Evolutionary conservation across 2,329 filamentous ascomycete species (phyloP), one percentile per base, ranked within the genome.

Genomic region (Phaeosphaeriaceae sp.): DNA sequence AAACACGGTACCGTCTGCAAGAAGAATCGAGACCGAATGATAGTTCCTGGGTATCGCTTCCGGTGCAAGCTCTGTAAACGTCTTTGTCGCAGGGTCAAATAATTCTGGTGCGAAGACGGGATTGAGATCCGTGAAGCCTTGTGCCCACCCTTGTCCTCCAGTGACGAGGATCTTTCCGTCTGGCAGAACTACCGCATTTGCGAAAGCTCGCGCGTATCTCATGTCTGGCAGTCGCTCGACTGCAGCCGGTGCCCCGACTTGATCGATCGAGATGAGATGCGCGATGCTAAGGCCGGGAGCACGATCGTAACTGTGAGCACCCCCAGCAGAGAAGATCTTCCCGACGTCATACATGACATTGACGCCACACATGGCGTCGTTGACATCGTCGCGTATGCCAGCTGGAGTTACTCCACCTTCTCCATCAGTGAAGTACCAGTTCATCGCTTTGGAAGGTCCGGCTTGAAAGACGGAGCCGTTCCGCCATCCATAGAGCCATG

Each of bases 381-480:
- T 71, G n/a, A 78, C 78, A 2, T 74, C 72, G 40, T 73, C 75
- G 3, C 83, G 76, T 1, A 60, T 69, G 0, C 83, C 84, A 0
- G 83, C 83, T 22, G 71, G 58, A 4, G 58, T 57, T 21, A 79
- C 65, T 9, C 71, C 65, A 0, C 85, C 84, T 42, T 70, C 70
- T 5, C 78, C 79, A 4, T 68, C 66, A 1, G 80, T 83, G 36
- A 74, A 74, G 63, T 82, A 86, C 85, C 85, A 88, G 67, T 87
- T 80, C 81, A 85, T 85, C 1, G 76, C 72, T 50, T 73, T 80
- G 60, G 79, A 81, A 1, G 84, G 84, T 0, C 84, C 84, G 2
- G 83, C 84, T 57, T 86, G 83, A 68, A 86, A 84, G 21, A 85
- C 77, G 5, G 59, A 62, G 22, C 63, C 63, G 10, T 68, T 61